phyloP scores from a whole-genome alignment of 345 rosid genomes.

The Syzygium aromaticum region DNA sequence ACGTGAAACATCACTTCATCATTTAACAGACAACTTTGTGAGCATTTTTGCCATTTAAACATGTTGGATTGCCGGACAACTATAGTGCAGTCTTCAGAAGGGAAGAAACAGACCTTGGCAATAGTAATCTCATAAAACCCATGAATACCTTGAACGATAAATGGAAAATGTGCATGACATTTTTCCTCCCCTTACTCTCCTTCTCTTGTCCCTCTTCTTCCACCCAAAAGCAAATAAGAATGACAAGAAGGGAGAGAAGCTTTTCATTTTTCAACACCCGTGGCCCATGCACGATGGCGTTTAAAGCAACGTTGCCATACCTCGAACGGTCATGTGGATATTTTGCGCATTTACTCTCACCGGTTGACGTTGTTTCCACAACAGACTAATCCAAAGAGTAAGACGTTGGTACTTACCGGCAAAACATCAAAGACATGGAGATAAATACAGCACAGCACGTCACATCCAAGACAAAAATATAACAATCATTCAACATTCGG shows the following conservation, averaged over 20 bases:
- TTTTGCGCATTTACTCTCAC: no score
- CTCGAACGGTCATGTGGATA: no score
- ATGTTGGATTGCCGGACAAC: neutral
- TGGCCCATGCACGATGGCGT: no score
- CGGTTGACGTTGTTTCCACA: neutral
- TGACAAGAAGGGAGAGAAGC: no score
- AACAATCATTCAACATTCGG: neutral
- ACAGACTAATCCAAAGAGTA: conserved; percentile 61
- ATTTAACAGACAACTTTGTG: neutral
- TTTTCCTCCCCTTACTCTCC: no score
- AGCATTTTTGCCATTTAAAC: neutral
- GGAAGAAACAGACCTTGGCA: neutral
- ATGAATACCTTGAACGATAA: neutral
- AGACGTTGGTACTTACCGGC: conserved; percentile 52
- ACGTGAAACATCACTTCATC: neutral
- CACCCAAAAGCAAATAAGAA: no score
- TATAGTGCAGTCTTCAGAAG: neutral
- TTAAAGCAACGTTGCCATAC: no score
- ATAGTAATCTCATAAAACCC: neutral
- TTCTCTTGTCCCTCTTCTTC: no score
- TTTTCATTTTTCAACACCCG: no score
- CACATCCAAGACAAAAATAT: neutral
- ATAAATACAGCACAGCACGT: neutral
- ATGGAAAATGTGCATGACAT: neutral
- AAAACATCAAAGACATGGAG: neutral